These are phyloP conservation scores for Suillus luteus DNA, from an alignment of 768 basidiomycete species.

Conservation along the genomic window DNA sequence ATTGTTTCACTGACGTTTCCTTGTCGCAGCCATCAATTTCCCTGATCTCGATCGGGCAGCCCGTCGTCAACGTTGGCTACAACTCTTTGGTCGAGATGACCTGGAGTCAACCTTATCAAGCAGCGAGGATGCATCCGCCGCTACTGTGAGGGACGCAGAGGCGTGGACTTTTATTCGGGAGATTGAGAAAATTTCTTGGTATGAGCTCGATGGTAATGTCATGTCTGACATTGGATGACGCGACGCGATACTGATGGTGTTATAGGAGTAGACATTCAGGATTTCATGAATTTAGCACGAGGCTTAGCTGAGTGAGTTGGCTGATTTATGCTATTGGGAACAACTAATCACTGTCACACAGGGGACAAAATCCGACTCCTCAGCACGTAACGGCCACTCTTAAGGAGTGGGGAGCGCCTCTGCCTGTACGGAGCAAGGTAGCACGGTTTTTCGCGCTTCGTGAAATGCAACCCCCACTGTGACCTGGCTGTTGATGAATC, in stretches of 20 bases:
- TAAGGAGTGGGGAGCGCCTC: neutral
- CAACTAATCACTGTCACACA: neutral
- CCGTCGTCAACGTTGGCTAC: neutral
- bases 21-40: neutral
- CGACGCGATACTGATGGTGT: neutral
- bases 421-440: neutral
- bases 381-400: neutral
- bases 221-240: neutral
- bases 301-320: neutral
- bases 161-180: neutral
- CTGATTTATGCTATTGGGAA: neutral
- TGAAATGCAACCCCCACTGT: too few species aligned
- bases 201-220: neutral
- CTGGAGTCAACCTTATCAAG: neutral
- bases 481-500: too few species aligned
- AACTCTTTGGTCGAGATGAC: neutral
- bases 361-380: neutral
- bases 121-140: neutral
- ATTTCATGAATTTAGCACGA: neutral
- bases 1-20: neutral
- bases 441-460: neutral
- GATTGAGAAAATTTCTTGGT: neutral
- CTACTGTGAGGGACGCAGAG: neutral
- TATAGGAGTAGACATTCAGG: neutral
- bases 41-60: neutral